Evolutionary conservation across 2,329 filamentous ascomycete genomes (phyloP).

Genomic region (Dothideomycetes sp.): DNA sequence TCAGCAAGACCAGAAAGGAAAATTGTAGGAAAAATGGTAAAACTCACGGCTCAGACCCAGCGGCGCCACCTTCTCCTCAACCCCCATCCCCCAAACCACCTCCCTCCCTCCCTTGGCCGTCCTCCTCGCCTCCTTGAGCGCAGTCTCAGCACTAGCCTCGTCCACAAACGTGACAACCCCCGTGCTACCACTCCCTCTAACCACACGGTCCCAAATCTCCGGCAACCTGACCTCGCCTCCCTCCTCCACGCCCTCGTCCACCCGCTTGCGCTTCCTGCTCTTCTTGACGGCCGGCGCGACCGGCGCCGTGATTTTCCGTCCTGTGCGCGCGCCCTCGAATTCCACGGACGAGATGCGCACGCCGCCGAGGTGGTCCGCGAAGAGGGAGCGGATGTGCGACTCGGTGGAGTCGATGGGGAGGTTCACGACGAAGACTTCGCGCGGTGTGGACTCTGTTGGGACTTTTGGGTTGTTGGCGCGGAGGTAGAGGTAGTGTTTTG

Average conservation of each 20-base stretch:
- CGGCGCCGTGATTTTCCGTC: slow-evolving; percentile 23
- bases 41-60: slow-evolving; percentile 39
- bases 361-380: slow-evolving; percentile 61
- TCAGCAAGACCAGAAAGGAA: too few species aligned
- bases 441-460: slow-evolving; percentile 58
- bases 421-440: slow-evolving; percentile 86
- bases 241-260: slow-evolving; percentile 30
- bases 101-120: slow-evolving; percentile 45
- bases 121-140: slow-evolving; percentile 63
- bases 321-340: slow-evolving; percentile 55
- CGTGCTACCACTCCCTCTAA: slow-evolving; percentile 64
- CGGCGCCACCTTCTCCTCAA: slow-evolving; percentile 44
- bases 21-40: too few species aligned
- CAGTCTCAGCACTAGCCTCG: slow-evolving; percentile 61
- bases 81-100: slow-evolving; percentile 56
- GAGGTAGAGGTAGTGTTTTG: slow-evolving; percentile 77
- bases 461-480: slow-evolving; percentile 73
- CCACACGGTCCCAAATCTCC: slow-evolving; percentile 57
- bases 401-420: slow-evolving; percentile 76
- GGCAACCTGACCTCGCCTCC: slow-evolving; percentile 48
- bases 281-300: slow-evolving; percentile 23
- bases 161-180: slow-evolving; percentile 80
- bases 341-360: slow-evolving; percentile 66
- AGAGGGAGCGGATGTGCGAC: slow-evolving; percentile 62
- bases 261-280: slow-evolving; percentile 44